Evolutionary conservation across 108 stramenopile species (phyloP), one percentile per base, ranked within the genome.

Genomic region (Pinguiococcus pyrenoidosus): DNA sequence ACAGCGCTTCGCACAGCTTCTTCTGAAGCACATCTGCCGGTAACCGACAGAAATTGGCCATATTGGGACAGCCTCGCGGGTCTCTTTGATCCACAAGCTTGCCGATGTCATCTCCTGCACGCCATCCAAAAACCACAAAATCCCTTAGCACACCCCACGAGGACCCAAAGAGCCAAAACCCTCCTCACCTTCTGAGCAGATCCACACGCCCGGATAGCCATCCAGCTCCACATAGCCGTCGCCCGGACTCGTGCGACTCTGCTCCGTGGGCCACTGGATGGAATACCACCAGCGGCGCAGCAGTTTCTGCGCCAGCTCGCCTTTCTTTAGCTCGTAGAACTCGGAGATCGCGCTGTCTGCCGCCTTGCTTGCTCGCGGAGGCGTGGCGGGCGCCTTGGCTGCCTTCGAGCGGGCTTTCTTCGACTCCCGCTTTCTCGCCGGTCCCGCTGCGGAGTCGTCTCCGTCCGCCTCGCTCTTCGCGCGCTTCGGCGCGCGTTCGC

Each of bases 211-310:
- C 2, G 89, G 85, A 52, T 88, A 89, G 1, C 89, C 92, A 49
- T 90, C 87, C 37, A 94, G 66, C 23, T 81, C 70, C 57, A 87
- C 88, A 51, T 81, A 90, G 29, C 71, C 43, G 30, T 55, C 38
- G 0, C 87, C 87, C 2, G 62, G 45, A 16, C 32, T 43, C 5
- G 24, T 43, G 21, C 50, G 13, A 24, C 51, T 49, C 34, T 49
- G 26, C 4, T 21, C 29, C 22, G 79, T 71, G 14, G 70, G 88
- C 88, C 88, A 90, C 41, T 73, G 39, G 37, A 87, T 80, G 24
- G 85, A 83, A 54, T 94, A 90, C 92, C 92, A 94, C 92, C 92
- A 94, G 39, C 92, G 79, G 47, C 69, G 71, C 18, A 93, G 63
- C 13, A 93, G 61, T 46, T 72, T 59, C 59, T 87, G 84, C 44